Percentiles rank a stretch among this genome's conserved stretches.
phyloP scores from a whole-genome alignment of 2,329 filamentous ascomycete species.

The Cercospora berteroae region DNA sequence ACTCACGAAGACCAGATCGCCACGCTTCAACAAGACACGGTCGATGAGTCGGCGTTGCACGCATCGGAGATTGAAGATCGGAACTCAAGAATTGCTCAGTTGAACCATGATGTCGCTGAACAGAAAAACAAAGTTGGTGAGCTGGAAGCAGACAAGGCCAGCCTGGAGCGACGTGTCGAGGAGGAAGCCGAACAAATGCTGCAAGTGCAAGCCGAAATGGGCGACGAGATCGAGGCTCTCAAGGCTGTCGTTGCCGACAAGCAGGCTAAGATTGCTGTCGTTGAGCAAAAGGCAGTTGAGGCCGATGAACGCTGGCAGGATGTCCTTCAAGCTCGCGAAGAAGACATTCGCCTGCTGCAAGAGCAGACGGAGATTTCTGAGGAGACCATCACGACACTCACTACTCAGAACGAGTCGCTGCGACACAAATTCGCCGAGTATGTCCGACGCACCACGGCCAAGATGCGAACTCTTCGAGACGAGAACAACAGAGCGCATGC shows the following conservation, averaged over 20 bases:
- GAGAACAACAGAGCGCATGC: conserved; percentile 28
- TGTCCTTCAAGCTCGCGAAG: conserved; percentile 40
- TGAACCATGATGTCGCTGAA: conserved; percentile 30
- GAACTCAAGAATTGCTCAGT: conserved; percentile 35
- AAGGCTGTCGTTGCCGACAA: conserved; percentile 35
- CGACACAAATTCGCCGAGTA: conserved; percentile 36
- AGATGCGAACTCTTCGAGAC: conserved; percentile 38
- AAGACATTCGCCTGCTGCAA: conserved; percentile 40
- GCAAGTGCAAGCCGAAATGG: conserved; percentile 35
- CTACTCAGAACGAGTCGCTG: conserved; percentile 31
- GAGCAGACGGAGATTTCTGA: conserved; percentile 27
- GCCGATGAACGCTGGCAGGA: conserved; percentile 45
- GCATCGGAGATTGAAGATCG: conserved; percentile 36
- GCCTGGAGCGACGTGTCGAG: conserved; percentile 38
- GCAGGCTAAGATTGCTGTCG: conserved; percentile 36
- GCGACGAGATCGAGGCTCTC: conserved; percentile 36
- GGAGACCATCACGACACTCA: conserved; percentile 29
- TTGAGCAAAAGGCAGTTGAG: conserved; percentile 35
- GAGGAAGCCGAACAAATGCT: conserved; percentile 39
- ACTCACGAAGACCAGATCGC: conserved; percentile 30
- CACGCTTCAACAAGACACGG: conserved; percentile 28
- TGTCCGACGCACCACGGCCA: conserved; percentile 36
- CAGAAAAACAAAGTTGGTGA: conserved; percentile 24
- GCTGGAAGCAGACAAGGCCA: conserved; percentile 32
- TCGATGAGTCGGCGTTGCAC: conserved; percentile 30